phyloP scores from a whole-genome alignment of 2,329 filamentous ascomycete genomes.

The Alternaria sp. region DNA sequence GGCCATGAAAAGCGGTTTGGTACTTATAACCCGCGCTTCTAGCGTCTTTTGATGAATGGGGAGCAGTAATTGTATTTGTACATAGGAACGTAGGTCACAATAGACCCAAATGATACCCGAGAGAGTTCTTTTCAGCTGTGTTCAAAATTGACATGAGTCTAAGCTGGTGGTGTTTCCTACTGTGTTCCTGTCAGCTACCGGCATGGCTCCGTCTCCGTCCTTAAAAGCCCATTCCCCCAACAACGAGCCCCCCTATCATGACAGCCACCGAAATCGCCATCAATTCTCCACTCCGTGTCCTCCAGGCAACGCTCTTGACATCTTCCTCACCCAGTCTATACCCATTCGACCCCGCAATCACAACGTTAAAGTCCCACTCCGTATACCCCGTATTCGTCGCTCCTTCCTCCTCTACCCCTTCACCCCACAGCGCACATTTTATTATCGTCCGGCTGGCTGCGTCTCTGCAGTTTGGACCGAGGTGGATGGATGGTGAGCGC shows the following conservation, averaged over 20 bases:
- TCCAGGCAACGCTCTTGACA: no score
- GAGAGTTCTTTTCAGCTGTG: background rate
- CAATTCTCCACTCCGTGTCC: background rate
- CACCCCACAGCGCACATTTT: constrained; percentile 12
- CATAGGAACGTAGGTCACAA: constrained; percentile 11
- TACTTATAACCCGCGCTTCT: background rate
- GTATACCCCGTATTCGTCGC: constrained; percentile 2
- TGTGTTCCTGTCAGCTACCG: background rate
- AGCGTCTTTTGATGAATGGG: background rate
- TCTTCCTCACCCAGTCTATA: background rate
- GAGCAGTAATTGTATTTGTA: constrained; percentile 12
- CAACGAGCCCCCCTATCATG: background rate
- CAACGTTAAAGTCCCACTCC: constrained; percentile 8
- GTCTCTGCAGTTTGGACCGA: background rate
- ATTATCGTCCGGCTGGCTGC: constrained; percentile 2
- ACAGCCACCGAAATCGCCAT: background rate
- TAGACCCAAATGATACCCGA: constrained; percentile 14
- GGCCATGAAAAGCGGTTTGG: background rate
- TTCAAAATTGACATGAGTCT: background rate
- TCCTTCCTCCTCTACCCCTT: background rate
- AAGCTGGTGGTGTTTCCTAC: no score
- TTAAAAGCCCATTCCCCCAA: background rate
- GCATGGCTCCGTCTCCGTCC: background rate
- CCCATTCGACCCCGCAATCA: constrained; percentile 6
- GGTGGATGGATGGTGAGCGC: constrained; percentile 1